phyloP scores from a whole-genome alignment of 768 basidiomycete genomes.

The Lentinula edodes region DNA sequence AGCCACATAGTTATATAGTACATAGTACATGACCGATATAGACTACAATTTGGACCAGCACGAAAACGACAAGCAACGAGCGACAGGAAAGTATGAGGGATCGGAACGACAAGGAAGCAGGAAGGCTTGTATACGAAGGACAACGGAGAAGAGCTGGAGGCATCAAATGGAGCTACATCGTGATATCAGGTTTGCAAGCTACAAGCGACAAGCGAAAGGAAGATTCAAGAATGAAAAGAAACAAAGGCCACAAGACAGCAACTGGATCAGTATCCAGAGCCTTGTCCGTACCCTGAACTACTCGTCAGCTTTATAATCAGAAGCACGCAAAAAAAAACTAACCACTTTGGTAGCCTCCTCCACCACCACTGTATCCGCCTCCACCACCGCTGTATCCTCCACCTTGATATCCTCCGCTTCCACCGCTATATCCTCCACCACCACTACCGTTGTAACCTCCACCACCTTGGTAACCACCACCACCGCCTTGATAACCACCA shows the following conservation, averaged over 20 bases:
- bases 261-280: conserved; percentile 22
- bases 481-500: conserved; percentile 6
- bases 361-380: conserved; percentile 20
- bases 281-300: conserved; percentile 6
- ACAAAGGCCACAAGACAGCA: background rate
- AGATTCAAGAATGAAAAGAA: background rate
- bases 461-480: conserved; percentile 15
- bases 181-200: conserved; percentile 1
- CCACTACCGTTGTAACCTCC: conserved; percentile 22
- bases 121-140: conserved; percentile 2
- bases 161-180: conserved; percentile 8
- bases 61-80: conserved; percentile 5
- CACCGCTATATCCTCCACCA: conserved; percentile 14
- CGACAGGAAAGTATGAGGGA: conserved; percentile 1
- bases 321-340: background rate
- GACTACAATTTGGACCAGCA: conserved; percentile 3
- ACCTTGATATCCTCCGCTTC: conserved; percentile 19
- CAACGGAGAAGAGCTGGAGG: background rate
- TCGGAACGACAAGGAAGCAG: conserved; percentile 1
- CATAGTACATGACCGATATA: conserved; percentile 1
- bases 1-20: background rate
- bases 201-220: conserved; percentile 7
- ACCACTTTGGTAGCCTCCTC: conserved; percentile 29
- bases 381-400: conserved; percentile 15
- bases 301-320: background rate